These are phyloP conservation scores for Phytophthora foliorum DNA, from an alignment of 352 stramenopile genomes.

Conservation along the genomic window DNA sequence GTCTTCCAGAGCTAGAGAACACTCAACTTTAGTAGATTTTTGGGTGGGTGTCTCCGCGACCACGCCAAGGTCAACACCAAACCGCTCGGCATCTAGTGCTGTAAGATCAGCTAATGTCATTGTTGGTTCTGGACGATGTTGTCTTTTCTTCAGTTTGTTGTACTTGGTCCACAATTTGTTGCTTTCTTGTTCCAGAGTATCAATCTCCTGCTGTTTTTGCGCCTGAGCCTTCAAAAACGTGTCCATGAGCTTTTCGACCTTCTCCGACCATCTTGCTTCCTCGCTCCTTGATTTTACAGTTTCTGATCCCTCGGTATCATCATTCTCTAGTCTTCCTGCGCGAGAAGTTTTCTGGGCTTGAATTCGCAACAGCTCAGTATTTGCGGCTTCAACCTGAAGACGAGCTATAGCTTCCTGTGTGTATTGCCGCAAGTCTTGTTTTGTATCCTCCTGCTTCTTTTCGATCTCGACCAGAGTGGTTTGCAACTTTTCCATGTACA, in stretches of 20 bases:
- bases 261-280: constrained; percentile 36
- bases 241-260: constrained; percentile 70
- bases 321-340: constrained; percentile 58
- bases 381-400: constrained; percentile 50
- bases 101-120: constrained; percentile 63
- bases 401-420: constrained; percentile 63
- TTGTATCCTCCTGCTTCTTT: constrained; percentile 64
- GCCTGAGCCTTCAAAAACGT: constrained; percentile 66
- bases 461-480: constrained; percentile 70
- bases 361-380: constrained; percentile 34
- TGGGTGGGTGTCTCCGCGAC: constrained; percentile 8
- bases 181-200: constrained; percentile 67
- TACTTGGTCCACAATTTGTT: constrained; percentile 63
- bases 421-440: constrained; percentile 74
- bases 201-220: constrained; percentile 74
- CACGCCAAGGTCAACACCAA: constrained; percentile 63
- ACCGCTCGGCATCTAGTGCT: constrained; percentile 68
- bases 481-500: constrained; percentile 75
- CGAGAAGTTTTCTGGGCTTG: constrained; percentile 39
- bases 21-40: neutral
- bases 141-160: constrained; percentile 45
- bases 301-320: constrained; percentile 37
- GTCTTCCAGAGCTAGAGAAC: constrained; percentile 41
- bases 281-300: constrained; percentile 14
- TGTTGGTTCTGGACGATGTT: constrained; percentile 30